These are phyloP conservation scores for Lactarius tabidus DNA, from an alignment of 768 basidiomycete genomes.

Conservation along the genomic window DNA sequence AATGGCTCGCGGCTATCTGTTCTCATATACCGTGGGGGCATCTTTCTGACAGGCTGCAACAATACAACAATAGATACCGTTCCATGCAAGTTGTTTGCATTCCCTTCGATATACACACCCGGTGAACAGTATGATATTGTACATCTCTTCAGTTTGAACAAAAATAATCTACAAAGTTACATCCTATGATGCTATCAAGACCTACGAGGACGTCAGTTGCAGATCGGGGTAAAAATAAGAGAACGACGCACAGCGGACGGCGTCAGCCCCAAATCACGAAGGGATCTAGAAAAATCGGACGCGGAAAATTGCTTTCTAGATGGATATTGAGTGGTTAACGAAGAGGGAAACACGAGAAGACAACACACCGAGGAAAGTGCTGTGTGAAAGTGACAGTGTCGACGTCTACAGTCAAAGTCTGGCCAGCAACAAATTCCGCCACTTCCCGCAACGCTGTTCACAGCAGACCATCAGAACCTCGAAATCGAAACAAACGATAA, in stretches of 20 bases:
- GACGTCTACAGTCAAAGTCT: conserved; percentile 62
- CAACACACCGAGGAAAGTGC: conserved; percentile 76
- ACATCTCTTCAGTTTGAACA: conserved; percentile 9
- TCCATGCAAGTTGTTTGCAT: not conserved
- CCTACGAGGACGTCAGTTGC: conserved; percentile 1
- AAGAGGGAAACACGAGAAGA: not conserved
- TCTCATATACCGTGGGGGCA: not conserved
- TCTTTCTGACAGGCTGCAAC: not conserved
- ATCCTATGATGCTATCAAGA: conserved; percentile 23
- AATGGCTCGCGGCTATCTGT: not conserved
- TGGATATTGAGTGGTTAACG: not conserved
- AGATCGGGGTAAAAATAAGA: not conserved
- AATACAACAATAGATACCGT: not conserved
- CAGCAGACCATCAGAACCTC: conserved; percentile 8
- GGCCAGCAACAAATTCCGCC: conserved; percentile 81
- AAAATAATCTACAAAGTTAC: not conserved
- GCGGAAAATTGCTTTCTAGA: conserved; percentile 71
- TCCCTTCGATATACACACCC: conserved; percentile 5
- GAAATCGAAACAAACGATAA: not conserved
- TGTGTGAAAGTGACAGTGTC: conserved; percentile 76
- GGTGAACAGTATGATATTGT: conserved; percentile 5
- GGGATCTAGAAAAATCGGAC: conserved; percentile 71
- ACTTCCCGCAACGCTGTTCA: conserved; percentile 71
- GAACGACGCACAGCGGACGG: conserved; percentile 74
- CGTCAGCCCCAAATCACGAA: conserved; percentile 83